Evolutionary conservation across 768 basidiomycete species (phyloP).

Genomic region (Rhodosporidiobolus sp.): DNA sequence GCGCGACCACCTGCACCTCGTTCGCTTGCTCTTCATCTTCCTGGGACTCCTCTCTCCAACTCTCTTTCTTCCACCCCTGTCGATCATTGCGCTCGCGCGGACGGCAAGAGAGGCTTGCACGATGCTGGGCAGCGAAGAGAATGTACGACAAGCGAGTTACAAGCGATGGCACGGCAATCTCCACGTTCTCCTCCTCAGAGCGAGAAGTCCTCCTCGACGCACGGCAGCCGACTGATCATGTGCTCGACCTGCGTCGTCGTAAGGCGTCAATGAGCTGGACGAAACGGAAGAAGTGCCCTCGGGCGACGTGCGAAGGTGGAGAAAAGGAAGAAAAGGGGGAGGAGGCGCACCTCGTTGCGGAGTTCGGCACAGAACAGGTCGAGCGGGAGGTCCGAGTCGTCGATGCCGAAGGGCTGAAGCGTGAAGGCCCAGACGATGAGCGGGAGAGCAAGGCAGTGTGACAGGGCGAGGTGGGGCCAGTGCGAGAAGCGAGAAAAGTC

Average conservation of each 20-base stretch:
- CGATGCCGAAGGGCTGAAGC: slow-evolving; percentile 33
- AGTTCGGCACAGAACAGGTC: slow-evolving; percentile 42
- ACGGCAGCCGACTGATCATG: slow-evolving; percentile 2
- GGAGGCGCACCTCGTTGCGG: slow-evolving; percentile 31
- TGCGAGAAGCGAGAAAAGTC: neutral
- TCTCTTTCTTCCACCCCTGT: too few species aligned
- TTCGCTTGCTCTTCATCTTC: too few species aligned
- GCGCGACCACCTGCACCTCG: too few species aligned
- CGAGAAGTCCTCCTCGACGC: neutral
- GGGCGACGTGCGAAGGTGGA: neutral
- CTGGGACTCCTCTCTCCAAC: too few species aligned
- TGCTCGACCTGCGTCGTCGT: slow-evolving; percentile 27
- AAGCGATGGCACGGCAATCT: too few species aligned
- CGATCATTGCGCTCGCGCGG: too few species aligned
- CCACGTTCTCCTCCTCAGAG: too few species aligned
- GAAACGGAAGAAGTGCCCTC: too few species aligned
- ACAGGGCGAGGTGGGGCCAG: neutral
- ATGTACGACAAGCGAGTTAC: too few species aligned
- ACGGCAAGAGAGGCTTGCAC: too few species aligned
- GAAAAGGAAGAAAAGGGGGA: too few species aligned
- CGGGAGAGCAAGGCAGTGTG: neutral
- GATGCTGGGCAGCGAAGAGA: too few species aligned
- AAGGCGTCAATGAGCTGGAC: neutral
- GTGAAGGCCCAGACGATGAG: neutral
- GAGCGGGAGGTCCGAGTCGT: slow-evolving; percentile 38